Evolutionary conservation across 768 basidiomycete genomes (phyloP).

Genomic region (Leucocoprinus birnbaumii): DNA sequence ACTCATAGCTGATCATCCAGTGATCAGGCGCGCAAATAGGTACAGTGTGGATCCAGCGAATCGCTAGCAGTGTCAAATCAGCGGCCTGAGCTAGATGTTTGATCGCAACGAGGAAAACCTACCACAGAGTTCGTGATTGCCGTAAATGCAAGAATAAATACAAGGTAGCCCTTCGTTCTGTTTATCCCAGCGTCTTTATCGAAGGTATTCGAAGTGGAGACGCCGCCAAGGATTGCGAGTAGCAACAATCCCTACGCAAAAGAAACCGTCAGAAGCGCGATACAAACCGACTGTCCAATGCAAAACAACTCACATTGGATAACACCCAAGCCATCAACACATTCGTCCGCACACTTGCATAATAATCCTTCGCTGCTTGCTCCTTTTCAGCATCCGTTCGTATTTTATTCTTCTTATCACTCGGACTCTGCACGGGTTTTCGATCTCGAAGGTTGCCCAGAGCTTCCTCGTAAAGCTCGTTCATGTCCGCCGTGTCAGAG

Average conservation of each 20-base stretch:
- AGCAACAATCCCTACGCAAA: constrained; percentile 59
- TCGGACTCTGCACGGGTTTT: constrained; percentile 27
- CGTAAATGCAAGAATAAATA: constrained; percentile 79
- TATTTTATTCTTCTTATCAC: constrained; percentile 20
- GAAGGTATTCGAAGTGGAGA: constrained; percentile 59
- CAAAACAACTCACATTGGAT: constrained; percentile 57
- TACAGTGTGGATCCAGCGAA: constrained; percentile 31
- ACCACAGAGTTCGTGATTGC: constrained; percentile 71
- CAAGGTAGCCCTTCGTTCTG: constrained; percentile 71
- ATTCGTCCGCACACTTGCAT: constrained; percentile 85
- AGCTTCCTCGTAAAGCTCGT: constrained; percentile 83
- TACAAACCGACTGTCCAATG: background rate
- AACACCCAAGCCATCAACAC: constrained; percentile 79
- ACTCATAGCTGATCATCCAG: constrained; percentile 19
- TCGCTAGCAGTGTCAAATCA: constrained; percentile 17
- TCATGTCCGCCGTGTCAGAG: constrained; percentile 77
- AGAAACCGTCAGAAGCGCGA: background rate
- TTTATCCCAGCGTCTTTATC: constrained; percentile 40
- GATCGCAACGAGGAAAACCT: constrained; percentile 17
- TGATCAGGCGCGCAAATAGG: constrained; percentile 28
- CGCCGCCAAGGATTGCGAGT: constrained; percentile 63
- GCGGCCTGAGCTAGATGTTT: background rate
- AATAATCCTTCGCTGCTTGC: constrained; percentile 79
- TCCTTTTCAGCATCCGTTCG: constrained; percentile 61
- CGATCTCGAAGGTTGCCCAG: constrained; percentile 59